phyloP scores from a whole-genome alignment of 225 moss, liverwort and hornwort species.

The Marchantia polymorpha region DNA sequence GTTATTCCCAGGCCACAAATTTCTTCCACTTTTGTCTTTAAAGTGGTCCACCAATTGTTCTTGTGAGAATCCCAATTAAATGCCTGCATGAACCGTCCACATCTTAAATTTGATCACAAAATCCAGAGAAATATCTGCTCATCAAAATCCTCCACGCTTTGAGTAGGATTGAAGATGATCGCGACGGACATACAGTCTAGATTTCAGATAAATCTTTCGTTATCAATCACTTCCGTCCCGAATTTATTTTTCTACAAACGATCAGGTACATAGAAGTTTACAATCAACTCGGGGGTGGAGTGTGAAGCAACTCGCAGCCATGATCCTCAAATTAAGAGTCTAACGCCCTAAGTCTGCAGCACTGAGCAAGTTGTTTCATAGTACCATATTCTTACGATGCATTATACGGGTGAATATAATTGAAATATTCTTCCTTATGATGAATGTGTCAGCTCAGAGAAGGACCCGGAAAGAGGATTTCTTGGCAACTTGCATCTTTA shows the following conservation, averaged over 20 bases:
- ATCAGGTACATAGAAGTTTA: background rate
- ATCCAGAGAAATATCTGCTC: no score
- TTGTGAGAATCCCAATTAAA: conserved; percentile 76
- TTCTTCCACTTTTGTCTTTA: conserved; percentile 59
- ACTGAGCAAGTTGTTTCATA: conserved; percentile 25
- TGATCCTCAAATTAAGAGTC: conserved; percentile 42
- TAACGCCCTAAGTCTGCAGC: conserved; percentile 45
- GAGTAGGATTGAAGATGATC: background rate
- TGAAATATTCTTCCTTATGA: no score
- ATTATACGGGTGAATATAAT: no score
- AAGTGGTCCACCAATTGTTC: conserved; percentile 55
- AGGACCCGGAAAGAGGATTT: no score
- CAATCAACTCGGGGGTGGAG: background rate
- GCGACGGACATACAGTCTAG: background rate
- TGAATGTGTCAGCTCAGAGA: no score
- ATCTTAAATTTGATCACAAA: background rate
- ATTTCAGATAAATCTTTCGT: background rate
- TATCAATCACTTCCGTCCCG: no score
- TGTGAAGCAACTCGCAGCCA: conserved; percentile 38
- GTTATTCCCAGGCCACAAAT: conserved; percentile 60
- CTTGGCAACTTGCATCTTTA: no score
- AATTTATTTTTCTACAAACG: no score
- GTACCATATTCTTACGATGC: background rate
- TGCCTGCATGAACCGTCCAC: conserved; percentile 35
- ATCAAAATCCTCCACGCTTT: background rate